Base-by-base conservation (phyloP, 179 eudicot species). In the Silene coronaria region DNA sequence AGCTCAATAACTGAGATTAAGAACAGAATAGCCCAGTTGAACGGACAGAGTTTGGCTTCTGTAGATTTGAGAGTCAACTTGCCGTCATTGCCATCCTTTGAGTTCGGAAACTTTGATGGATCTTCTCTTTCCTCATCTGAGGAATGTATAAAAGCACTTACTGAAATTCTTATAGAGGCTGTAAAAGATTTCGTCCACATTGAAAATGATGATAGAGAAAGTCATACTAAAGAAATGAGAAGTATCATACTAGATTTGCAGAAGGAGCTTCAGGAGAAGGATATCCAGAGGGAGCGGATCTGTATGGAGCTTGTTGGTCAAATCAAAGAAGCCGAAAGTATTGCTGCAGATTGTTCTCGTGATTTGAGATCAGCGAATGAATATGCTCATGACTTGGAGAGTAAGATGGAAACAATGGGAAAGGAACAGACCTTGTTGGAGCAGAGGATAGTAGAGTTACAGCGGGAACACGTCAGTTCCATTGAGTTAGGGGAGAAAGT, bases 191-290 rank as follows among this genome's bases (percentile, higher is more conserved):
- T 82, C 58, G 76, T 77, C 68, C 51, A 80, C 75, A 67, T 77
- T 53, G 87, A 82, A 75, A 74, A 70, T 42, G 81, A 87, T 63
- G 73, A 74, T 68, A 24, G 86, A 68, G 96, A 88, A 80, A 84
- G 80, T 51, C 79, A 76, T 73, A 84, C 76, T 57, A 87, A 81
- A 82, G 98, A 94, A 80, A 71, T 90, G 91, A 90, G 89, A 76
- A 64, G 72, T 79, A 76, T 87, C 45, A 82, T 92, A 60, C 75
- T 81, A 17, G 86, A 83, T 72, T 81, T 94, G 82, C 97, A 92
- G 83, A 90, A 84, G 78, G 96, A 90, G 70, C 91, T 94, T 62
- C 96, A 89, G 78, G 95, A 94, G 84, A 94, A 90, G 83, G 97
- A 90, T 77, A 75, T 89, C 74, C 90, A 94, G 74, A 88, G 86